These are phyloP conservation scores for Pisolithus marmoratus DNA, from an alignment of 768 basidiomycete species.

Conservation along the genomic window DNA sequence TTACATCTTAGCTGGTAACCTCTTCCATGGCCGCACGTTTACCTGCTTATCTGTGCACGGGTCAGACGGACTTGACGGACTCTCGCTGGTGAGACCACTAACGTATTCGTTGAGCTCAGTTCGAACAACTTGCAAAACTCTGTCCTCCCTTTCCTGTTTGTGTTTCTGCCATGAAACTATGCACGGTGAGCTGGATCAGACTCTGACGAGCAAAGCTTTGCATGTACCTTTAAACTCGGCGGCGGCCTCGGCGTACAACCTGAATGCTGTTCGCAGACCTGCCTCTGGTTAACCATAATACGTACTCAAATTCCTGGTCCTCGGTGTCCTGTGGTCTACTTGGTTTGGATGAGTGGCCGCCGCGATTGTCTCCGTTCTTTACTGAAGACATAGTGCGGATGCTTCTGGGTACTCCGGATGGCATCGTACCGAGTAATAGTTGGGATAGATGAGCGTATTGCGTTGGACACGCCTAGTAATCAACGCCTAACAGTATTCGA, in stretches of 20 bases:
- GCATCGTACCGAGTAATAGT: not conserved
- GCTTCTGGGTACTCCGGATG: conserved; percentile 10
- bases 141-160: conserved; percentile 19
- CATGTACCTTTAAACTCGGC: conserved; percentile 27
- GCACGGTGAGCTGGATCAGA: not conserved
- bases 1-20: conserved; percentile 22
- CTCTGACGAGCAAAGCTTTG: not conserved
- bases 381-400: conserved; percentile 7
- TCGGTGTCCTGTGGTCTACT: conserved; percentile 19
- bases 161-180: conserved; percentile 30
- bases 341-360: conserved; percentile 11
- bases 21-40: conserved; percentile 15
- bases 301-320: conserved; percentile 23
- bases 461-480: too few relatives aligned
- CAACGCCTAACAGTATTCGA: too few relatives aligned
- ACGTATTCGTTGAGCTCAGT: conserved; percentile 25
- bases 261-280: not conserved
- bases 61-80: not conserved
- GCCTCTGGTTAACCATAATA: not conserved
- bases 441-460: too few relatives aligned
- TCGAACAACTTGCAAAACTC: conserved; percentile 15
- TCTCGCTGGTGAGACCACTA: not conserved
- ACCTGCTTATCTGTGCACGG: conserved; percentile 13
- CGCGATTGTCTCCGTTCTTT: conserved; percentile 8
- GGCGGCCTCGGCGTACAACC: conserved; percentile 25